These are phyloP conservation scores for Colletotrichum sp. DNA, from an alignment of 2,329 filamentous ascomycete genomes.

Conservation along the genomic window DNA sequence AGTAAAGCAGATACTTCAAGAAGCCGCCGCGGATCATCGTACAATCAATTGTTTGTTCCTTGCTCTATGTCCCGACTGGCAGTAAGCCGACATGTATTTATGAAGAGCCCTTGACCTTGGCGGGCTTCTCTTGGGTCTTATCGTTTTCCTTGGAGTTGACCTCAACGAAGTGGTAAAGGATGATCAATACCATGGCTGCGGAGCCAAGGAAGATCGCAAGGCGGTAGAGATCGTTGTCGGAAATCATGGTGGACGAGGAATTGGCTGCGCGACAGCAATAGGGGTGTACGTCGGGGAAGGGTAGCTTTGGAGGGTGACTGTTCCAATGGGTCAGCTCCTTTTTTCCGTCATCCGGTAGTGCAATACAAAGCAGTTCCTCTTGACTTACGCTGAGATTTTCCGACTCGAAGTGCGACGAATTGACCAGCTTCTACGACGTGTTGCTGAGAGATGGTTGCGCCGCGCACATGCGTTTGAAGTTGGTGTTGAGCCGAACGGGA, in stretches of 20 bases:
- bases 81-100: not conserved
- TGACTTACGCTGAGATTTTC: not conserved
- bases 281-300: slow-evolving; percentile 20
- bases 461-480: not conserved
- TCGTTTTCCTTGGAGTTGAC: slow-evolving; percentile 71
- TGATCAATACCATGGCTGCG: slow-evolving; percentile 87
- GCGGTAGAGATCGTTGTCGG: slow-evolving; percentile 88
- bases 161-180: slow-evolving; percentile 96
- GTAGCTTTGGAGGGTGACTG: slow-evolving; percentile 14
- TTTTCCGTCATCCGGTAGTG: not conserved
- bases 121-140: slow-evolving; percentile 30
- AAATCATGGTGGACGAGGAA: slow-evolving; percentile 75
- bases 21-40: not conserved
- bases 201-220: slow-evolving; percentile 93
- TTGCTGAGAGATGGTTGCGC: not conserved
- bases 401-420: not conserved
- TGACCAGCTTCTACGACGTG: not conserved
- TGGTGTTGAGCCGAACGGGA: slow-evolving; percentile 11
- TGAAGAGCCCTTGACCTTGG: slow-evolving; percentile 9
- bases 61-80: not conserved
- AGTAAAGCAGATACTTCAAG: not conserved
- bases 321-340: not conserved
- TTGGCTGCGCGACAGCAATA: slow-evolving; percentile 2
- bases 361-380: not conserved
- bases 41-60: not conserved